Base-by-base conservation (phyloP, 2,329 filamentous ascomycete genomes). In the Rugonectria rugulosa region DNA sequence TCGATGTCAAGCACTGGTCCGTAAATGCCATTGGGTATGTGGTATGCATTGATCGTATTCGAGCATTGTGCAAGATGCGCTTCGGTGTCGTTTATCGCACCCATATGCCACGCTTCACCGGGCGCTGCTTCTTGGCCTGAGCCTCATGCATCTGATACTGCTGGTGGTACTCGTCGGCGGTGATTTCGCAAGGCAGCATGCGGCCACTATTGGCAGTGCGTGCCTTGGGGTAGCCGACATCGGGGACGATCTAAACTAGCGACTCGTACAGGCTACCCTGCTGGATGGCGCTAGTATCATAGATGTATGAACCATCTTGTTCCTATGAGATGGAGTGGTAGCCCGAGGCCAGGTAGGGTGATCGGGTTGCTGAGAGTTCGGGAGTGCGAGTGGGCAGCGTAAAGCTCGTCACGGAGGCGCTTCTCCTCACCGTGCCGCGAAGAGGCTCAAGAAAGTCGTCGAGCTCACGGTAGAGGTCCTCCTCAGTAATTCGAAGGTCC, bases 391-490 rank as follows among this genome's bases (percentile, higher is more conserved):
- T 72, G 73, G 53, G 73, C 72, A 11, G 70, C 69, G 47, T 72
- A 69, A 14, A 71, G 56, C 56, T 75, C 72, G 60, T 75, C 72
- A 61, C 76, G 75, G 53, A 72, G 71, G 52, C 69, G 67, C 69
- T 79, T 76, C 70, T 78, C 74, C 70, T 79, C 74, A 64, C 76
- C 77, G 63, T 81, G 77, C 61, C 79, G 75, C 93, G 90, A 70
- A 98, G 90, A 23, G 94, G 94, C 27, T 87, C 87, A 37, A 99
- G 84, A 81, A 98, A 98, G 36, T 85, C 85, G 67, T 97, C 92
- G 34, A 98, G 83, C 73, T 97, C 91, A 63, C 81, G 82, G 79
- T 96, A 92, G 37, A 99, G 87, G 68, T 98, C 92, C 52, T 93
- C 83, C 70, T 92, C 87, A 36, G 82, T 88, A 70, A 99, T 92